Conservation (phyloP, 768 basidiomycete genomes). For the Tylopilus subfusipes region DNA sequence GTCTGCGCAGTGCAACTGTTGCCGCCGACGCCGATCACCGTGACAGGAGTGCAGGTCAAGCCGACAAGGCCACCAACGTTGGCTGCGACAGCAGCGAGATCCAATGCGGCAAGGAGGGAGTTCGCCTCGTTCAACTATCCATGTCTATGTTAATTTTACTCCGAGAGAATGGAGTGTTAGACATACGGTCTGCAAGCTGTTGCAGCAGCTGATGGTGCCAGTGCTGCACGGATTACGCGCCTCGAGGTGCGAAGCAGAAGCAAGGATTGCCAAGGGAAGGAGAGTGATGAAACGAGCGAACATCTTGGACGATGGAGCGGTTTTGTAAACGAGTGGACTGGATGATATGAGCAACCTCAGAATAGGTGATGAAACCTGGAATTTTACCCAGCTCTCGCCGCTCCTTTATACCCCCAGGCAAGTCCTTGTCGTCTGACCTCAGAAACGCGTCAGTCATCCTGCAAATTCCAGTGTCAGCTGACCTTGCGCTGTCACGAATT, state of each 20-base stretch:
- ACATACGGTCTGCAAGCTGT: slow-evolving; percentile 2
- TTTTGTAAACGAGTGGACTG: neutral
- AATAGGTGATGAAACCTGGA: neutral
- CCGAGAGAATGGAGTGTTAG: neutral
- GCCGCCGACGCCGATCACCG: slow-evolving; percentile 3
- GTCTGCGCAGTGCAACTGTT: neutral
- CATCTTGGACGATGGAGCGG: neutral
- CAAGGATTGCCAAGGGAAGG: slow-evolving; percentile 13
- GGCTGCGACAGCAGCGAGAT: neutral
- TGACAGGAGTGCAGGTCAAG: slow-evolving; percentile 4
- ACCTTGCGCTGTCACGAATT: neutral
- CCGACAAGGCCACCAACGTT: slow-evolving; percentile 1
- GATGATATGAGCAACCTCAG: neutral
- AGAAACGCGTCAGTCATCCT: neutral
- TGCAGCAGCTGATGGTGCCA: slow-evolving; percentile 12
- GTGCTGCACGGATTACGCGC: slow-evolving; percentile 12
- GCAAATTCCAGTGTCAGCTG: slow-evolving; percentile 3
- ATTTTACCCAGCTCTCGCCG: neutral
- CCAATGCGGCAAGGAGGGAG: neutral
- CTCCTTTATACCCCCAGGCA: neutral
- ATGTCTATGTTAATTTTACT: neutral
- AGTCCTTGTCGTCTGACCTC: neutral
- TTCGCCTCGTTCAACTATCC: neutral
- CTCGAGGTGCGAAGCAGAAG: slow-evolving; percentile 8
- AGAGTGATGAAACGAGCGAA: slow-evolving; percentile 18